phyloP scores from a whole-genome alignment of 768 basidiomycete genomes.

The Boletus rubroflammeus region DNA sequence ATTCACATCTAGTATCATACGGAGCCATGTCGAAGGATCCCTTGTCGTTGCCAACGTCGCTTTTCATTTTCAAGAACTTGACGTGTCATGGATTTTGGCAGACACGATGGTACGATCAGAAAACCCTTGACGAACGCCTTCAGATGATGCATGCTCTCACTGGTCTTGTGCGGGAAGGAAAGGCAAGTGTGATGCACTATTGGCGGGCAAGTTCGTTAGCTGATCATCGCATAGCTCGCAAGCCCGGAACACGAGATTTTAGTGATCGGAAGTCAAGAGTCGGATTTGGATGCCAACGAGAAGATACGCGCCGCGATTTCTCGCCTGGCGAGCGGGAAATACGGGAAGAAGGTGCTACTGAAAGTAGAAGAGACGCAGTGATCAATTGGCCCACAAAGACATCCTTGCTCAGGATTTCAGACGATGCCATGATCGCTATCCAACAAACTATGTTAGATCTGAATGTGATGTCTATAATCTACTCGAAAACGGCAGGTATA shows the following conservation, averaged over 20 bases:
- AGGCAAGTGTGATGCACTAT: conserved; percentile 36
- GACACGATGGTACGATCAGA: conserved; percentile 59
- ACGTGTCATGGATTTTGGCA: conserved; percentile 79
- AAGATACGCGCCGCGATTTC: conserved; percentile 35
- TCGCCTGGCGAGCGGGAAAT: conserved; percentile 33
- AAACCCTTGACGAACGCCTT: conserved; percentile 46
- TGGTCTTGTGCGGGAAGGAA: conserved; percentile 49
- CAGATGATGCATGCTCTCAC: conserved; percentile 49
- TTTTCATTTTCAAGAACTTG: conserved; percentile 84
- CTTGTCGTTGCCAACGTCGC: conserved; percentile 68
- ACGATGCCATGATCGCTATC: background rate
- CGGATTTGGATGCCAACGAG: conserved; percentile 36
- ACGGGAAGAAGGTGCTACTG: conserved; percentile 51
- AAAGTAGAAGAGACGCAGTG: conserved; percentile 32
- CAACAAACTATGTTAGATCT: background rate
- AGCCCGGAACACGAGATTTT: conserved; percentile 71
- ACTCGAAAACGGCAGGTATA: background rate
- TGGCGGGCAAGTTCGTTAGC: background rate
- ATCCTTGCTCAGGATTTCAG: background rate
- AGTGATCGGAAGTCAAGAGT: conserved; percentile 39
- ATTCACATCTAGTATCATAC: conserved; percentile 79
- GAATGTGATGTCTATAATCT: background rate
- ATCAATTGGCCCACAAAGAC: background rate
- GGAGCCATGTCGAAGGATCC: conserved; percentile 90
- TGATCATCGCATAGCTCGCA: conserved; percentile 46